A percentile compares a stretch with the other conserved stretches of the same genome.
Conservation (phyloP, 2,329 filamentous ascomycete genomes). For the Akanthomyces uredinophilus region DNA sequence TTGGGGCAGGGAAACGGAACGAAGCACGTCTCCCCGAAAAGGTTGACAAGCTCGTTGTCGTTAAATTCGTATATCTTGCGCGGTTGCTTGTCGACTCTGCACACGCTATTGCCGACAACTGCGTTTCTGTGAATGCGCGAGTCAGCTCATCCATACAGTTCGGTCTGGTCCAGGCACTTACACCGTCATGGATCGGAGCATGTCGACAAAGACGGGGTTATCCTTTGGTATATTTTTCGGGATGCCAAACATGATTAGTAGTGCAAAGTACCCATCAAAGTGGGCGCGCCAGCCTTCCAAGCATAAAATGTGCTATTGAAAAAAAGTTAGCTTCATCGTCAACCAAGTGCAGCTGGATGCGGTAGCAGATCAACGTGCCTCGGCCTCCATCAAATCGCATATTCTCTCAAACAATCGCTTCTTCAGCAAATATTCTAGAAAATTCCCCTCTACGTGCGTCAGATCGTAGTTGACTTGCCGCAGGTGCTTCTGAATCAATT, state of each 20-base stretch:
- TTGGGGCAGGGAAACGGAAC: slow-evolving; percentile 1
- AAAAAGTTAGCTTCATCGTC: not conserved
- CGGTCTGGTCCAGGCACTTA: not conserved
- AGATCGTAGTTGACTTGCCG: slow-evolving; percentile 8
- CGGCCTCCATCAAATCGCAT: slow-evolving; percentile 12
- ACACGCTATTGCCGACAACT: slow-evolving; percentile 5
- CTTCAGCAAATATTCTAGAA: not conserved
- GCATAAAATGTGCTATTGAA: slow-evolving; percentile 8
- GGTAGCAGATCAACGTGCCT: not conserved
- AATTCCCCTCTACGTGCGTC: not conserved
- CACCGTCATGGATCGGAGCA: slow-evolving; percentile 1
- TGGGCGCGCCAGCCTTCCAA: slow-evolving; percentile 10
- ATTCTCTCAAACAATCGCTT: slow-evolving; percentile 10
- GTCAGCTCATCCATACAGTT: not conserved
- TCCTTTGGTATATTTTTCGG: not conserved
- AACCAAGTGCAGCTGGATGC: not conserved
- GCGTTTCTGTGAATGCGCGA: not conserved
- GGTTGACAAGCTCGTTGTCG: not conserved
- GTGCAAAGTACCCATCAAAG: slow-evolving; percentile 9
- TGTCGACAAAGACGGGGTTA: slow-evolving; percentile 10
- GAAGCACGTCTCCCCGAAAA: not conserved
- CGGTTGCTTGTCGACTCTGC: not conserved
- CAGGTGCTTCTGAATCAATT: slow-evolving; percentile 2
- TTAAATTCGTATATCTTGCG: slow-evolving; percentile 4
- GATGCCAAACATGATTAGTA: slow-evolving; percentile 5